A percentile compares a stretch with the other conserved stretches of the same genome.
Conservation (phyloP, 208 protist species). For the Phytomonas sp. region DNA sequence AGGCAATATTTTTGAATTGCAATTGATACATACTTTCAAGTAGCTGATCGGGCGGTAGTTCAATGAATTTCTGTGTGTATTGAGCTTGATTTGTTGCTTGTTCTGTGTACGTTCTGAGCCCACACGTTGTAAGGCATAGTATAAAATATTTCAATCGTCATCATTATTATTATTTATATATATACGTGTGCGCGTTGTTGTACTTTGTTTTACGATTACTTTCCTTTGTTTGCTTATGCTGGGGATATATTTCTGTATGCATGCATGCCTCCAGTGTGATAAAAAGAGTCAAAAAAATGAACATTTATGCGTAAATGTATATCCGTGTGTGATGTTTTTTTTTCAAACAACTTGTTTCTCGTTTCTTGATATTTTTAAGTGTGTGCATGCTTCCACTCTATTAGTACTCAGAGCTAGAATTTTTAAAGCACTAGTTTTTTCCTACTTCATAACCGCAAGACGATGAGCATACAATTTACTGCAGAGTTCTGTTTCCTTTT, state of each 20-base stretch:
- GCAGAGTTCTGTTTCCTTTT: background rate
- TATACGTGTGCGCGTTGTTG: constrained; percentile 1
- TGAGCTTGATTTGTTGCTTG: constrained; percentile 9
- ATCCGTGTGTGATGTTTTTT: background rate
- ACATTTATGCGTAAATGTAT: constrained; percentile 4
- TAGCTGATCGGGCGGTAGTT: background rate
- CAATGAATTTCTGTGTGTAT: constrained; percentile 2
- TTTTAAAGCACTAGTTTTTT: constrained; percentile 2
- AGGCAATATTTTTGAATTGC: background rate
- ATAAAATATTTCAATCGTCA: constrained; percentile 4
- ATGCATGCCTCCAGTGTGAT: background rate
- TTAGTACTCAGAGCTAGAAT: background rate
- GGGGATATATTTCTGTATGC: background rate
- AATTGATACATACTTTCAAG: constrained; percentile 10
- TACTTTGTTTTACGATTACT: background rate
- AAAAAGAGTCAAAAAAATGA: constrained; percentile 4
- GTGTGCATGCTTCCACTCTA: background rate
- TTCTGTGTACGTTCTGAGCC: constrained; percentile 1
- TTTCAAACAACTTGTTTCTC: background rate
- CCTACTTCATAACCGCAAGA: background rate
- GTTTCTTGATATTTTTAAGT: background rate
- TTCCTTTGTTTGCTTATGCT: constrained; percentile 3
- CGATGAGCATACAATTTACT: background rate
- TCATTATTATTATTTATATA: constrained; percentile 4
- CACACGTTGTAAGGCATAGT: background rate